phyloP scores from a whole-genome alignment of 306 rosid species.

The Leucaena leucocephala region DNA sequence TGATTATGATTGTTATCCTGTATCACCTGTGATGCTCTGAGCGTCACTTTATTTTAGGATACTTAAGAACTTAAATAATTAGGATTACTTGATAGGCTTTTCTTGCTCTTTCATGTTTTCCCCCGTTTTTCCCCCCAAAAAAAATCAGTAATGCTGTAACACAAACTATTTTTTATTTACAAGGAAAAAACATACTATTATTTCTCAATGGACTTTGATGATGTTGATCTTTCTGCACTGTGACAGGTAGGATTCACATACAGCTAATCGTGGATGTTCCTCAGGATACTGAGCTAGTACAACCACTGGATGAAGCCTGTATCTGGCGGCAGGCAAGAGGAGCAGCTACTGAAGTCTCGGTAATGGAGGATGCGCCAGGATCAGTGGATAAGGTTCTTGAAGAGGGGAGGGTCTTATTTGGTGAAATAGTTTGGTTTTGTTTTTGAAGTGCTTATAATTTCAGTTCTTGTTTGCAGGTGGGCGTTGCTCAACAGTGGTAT shows the following conservation, averaged over 20 bases:
- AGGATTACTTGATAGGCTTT: slow-evolving; percentile 10
- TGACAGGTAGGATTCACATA: slow-evolving; percentile 69
- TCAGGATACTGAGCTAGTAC: slow-evolving; percentile 69
- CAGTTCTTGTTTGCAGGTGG: slow-evolving; percentile 57
- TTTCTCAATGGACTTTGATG: slow-evolving; percentile 16
- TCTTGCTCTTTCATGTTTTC: slow-evolving; percentile 20
- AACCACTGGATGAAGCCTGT: slow-evolving; percentile 73
- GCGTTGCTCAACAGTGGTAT: slow-evolving; percentile 85
- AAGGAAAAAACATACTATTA: neutral
- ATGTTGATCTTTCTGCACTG: slow-evolving; percentile 29
- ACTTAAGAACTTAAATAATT: neutral
- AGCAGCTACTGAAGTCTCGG: slow-evolving; percentile 65
- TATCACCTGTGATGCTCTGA: neutral
- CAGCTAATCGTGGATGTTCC: slow-evolving; percentile 63
- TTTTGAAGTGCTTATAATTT: slow-evolving; percentile 36
- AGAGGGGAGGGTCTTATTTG: slow-evolving; percentile 17
- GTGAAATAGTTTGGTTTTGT: slow-evolving; percentile 24
- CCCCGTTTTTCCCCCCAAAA: neutral
- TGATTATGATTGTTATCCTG: slow-evolving; percentile 10
- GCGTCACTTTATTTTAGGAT: slow-evolving; percentile 9
- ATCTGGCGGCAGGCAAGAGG: slow-evolving; percentile 91
- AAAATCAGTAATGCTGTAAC: neutral
- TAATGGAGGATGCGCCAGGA: slow-evolving; percentile 50
- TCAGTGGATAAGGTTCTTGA: slow-evolving; percentile 62
- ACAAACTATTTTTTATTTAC: neutral